Evolutionary conservation across 2,329 filamentous ascomycete species (phyloP).

Genomic region (Fusarium miscanthi): DNA sequence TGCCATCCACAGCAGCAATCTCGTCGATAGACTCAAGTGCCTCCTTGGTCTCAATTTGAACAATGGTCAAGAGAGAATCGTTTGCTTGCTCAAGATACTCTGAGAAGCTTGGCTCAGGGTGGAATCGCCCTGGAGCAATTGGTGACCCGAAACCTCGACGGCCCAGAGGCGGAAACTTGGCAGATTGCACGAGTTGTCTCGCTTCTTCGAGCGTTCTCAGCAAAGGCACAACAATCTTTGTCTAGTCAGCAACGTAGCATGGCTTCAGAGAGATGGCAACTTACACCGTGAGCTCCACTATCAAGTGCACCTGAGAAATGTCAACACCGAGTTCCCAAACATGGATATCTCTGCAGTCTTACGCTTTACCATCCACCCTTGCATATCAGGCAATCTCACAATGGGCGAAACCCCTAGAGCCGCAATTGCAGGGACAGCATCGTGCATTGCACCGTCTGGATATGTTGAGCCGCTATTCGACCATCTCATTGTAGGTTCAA

Average conservation of each 20-base stretch:
- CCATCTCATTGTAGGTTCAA: background rate
- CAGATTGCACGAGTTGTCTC: slow-evolving; percentile 56
- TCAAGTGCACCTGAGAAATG: slow-evolving; percentile 57
- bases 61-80: slow-evolving; percentile 68
- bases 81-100: slow-evolving; percentile 64
- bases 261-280: slow-evolving; percentile 43
- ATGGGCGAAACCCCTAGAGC: slow-evolving; percentile 57
- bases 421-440: slow-evolving; percentile 64
- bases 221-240: slow-evolving; percentile 59
- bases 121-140: slow-evolving; percentile 57
- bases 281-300: slow-evolving; percentile 60
- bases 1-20: slow-evolving; percentile 68
- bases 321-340: background rate
- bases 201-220: slow-evolving; percentile 58
- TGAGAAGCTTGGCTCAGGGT: slow-evolving; percentile 56
- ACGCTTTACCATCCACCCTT: slow-evolving; percentile 61
- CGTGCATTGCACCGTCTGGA: slow-evolving; percentile 62
- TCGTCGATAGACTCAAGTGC: slow-evolving; percentile 69
- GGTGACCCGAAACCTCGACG: slow-evolving; percentile 62
- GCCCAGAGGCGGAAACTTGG: slow-evolving; percentile 63
- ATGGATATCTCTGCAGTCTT: slow-evolving; percentile 6
- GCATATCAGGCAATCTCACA: slow-evolving; percentile 64
- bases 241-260: slow-evolving; percentile 21
- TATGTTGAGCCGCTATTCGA: background rate
- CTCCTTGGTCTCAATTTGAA: slow-evolving; percentile 75